Evolutionary conservation across 192 early-diverging fungal genomes (phyloP).

Genomic region (Cladochytrium replicatum): DNA sequence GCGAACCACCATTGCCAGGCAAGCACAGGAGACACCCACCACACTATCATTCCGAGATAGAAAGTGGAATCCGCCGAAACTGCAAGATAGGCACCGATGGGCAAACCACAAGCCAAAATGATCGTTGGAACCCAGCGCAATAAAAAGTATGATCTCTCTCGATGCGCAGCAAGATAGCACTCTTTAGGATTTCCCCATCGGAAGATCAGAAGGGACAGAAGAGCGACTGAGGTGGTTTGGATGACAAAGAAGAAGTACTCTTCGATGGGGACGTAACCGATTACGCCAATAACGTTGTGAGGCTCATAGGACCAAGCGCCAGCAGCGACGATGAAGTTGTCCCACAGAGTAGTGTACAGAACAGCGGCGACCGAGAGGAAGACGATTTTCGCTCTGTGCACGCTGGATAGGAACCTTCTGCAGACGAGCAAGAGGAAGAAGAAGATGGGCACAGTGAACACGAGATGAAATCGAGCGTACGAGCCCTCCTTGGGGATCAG

Average conservation of each 20-base stretch:
- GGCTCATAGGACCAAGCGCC: constrained; percentile 42
- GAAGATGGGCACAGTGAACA: constrained; percentile 38
- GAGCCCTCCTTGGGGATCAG: no score
- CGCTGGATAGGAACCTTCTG: constrained; percentile 20
- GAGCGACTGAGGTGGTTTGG: constrained; percentile 34
- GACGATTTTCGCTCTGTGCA: constrained; percentile 19
- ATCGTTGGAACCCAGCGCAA: neutral
- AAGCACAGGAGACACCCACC: constrained; percentile 35
- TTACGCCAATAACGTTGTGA: constrained; percentile 33
- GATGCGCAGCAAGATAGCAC: constrained; percentile 10
- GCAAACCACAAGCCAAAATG: constrained; percentile 7
- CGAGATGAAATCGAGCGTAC: constrained; percentile 41
- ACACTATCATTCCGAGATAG: constrained; percentile 36
- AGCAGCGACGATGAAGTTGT: constrained; percentile 42
- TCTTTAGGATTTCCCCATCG: no score
- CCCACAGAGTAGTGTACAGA: constrained; percentile 41
- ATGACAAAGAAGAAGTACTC: constrained; percentile 51
- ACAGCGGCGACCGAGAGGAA: constrained; percentile 28
- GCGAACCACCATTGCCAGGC: constrained; percentile 38
- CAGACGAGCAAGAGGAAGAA: constrained; percentile 10
- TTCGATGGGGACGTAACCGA: constrained; percentile 50
- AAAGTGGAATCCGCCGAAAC: constrained; percentile 26
- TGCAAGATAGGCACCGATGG: constrained; percentile 8
- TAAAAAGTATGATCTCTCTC: constrained; percentile 5
- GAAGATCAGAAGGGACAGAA: constrained; percentile 24